Conservation (phyloP, 2,329 filamentous ascomycete species). For the Ceratocystis eucalypticola region DNA sequence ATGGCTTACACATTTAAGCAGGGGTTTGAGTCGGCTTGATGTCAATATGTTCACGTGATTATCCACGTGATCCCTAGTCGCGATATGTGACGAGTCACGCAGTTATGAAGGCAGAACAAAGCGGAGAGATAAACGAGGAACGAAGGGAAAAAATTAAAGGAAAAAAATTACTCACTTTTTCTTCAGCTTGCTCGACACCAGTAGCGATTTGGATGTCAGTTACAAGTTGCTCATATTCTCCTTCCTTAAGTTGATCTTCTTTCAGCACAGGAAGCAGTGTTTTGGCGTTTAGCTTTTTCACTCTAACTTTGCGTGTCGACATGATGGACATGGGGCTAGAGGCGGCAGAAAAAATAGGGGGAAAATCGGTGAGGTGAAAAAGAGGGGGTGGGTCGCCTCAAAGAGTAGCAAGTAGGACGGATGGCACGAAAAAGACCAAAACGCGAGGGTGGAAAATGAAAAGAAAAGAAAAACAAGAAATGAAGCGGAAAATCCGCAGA, state of each 20-base stretch:
- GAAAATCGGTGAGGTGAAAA: conserved; percentile 26
- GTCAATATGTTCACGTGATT: conserved; percentile 29
- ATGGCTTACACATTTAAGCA: background rate
- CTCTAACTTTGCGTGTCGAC: conserved; percentile 57
- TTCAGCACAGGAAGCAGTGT: conserved; percentile 74
- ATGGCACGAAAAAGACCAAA: conserved; percentile 29
- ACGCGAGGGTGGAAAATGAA: conserved; percentile 35
- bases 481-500: conserved; percentile 25
- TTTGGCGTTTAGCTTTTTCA: conserved; percentile 87
- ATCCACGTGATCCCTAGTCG: conserved; percentile 35
- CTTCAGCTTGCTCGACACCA: conserved; percentile 91
- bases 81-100: conserved; percentile 20
- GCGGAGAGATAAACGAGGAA: background rate
- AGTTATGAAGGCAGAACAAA: background rate
- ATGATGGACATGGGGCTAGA: conserved; percentile 32
- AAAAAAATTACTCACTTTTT: conserved; percentile 62
- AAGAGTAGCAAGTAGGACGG: conserved; percentile 23
- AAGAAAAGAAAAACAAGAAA: conserved; percentile 37
- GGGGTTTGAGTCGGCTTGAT: conserved; percentile 8
- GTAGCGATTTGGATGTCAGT: conserved; percentile 80
- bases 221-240: conserved; percentile 73
- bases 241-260: conserved; percentile 79
- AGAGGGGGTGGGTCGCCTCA: conserved; percentile 24
- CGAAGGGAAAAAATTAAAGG: conserved; percentile 22
- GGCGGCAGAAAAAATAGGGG: conserved; percentile 18